A percentile compares a stretch with the other conserved stretches of the same genome.
Evolutionary conservation across 495 filamentous ascomycete genomes (phyloP).

Genomic region (Neurospora africana): DNA sequence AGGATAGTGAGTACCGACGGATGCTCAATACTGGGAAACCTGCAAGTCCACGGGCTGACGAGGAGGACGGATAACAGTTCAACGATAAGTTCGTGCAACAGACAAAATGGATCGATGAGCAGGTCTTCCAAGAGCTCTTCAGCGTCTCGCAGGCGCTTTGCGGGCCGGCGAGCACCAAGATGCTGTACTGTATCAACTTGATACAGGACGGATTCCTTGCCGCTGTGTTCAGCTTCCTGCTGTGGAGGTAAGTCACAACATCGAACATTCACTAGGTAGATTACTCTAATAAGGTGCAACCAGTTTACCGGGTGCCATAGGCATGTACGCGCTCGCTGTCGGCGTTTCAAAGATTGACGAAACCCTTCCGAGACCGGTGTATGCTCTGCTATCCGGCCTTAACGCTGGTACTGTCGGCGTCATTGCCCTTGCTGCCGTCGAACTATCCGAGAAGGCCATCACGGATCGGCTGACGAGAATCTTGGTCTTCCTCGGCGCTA

Average conservation of each 20-base stretch:
- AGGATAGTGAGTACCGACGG: constrained; percentile 38
- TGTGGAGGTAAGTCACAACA: constrained; percentile 50
- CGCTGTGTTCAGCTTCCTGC: constrained; percentile 52
- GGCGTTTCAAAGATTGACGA: constrained; percentile 53
- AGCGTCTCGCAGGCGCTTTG: constrained; percentile 66
- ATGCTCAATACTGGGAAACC: background rate
- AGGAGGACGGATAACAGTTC: constrained; percentile 23
- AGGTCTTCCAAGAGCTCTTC: constrained; percentile 75
- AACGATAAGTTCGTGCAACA: constrained; percentile 57
- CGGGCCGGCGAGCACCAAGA: constrained; percentile 71
- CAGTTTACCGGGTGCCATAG: constrained; percentile 64
- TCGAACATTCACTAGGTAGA: background rate
- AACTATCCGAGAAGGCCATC: constrained; percentile 64
- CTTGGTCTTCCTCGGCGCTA: constrained; percentile 57
- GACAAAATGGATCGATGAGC: constrained; percentile 64
- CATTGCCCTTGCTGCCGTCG: constrained; percentile 66
- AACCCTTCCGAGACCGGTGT: constrained; percentile 53
- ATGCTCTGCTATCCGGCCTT: constrained; percentile 66
- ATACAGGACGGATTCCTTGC: constrained; percentile 53
- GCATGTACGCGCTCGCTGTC: constrained; percentile 62
- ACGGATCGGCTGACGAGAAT: constrained; percentile 60
- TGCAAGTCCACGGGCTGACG: background rate
- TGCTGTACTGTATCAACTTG: constrained; percentile 63
- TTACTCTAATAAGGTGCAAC: background rate
- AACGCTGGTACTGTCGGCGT: constrained; percentile 74